A percentile compares a stretch with the other conserved stretches of the same genome.
These are phyloP conservation scores for Blastobotrys peoriensis DNA, from an alignment of 805 yeast genomes.

Conservation along the genomic window DNA sequence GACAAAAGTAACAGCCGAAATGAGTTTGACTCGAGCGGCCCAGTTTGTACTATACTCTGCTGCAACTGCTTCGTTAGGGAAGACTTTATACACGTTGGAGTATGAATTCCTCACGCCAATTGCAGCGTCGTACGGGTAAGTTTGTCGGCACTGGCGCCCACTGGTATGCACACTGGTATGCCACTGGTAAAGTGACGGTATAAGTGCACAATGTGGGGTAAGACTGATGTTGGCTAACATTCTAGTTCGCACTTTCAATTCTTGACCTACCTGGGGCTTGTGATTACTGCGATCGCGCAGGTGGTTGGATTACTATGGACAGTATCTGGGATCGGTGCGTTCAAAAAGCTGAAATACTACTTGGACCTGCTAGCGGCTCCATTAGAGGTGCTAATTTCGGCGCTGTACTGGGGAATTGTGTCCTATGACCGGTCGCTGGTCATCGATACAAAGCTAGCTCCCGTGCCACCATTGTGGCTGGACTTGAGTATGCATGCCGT, in stretches of 20 bases:
- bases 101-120: not conserved
- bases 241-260: conserved; percentile 34
- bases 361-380: conserved; percentile 28
- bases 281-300: conserved; percentile 27
- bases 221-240: not conserved
- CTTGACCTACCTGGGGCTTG: conserved; percentile 28
- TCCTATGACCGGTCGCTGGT: conserved; percentile 24
- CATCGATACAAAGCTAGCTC: conserved; percentile 22
- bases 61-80: not conserved
- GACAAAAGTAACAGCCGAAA: too few species aligned
- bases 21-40: not conserved
- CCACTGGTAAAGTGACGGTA: too few species aligned
- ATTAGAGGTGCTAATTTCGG: conserved; percentile 27
- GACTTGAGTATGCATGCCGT: conserved; percentile 28
- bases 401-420: conserved; percentile 31
- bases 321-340: conserved; percentile 9
- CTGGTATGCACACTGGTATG: too few species aligned
- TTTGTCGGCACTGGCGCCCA: too few species aligned
- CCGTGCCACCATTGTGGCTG: conserved; percentile 21
- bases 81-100: not conserved
- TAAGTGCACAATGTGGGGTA: too few species aligned
- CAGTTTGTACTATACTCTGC: conserved; percentile 1
- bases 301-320: conserved; percentile 21
- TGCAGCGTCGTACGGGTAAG: not conserved
- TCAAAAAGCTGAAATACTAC: conserved; percentile 17